These are phyloP conservation scores for Aureobasidium sp. DNA, from an alignment of 2,329 filamentous ascomycete species.

Conservation along the genomic window DNA sequence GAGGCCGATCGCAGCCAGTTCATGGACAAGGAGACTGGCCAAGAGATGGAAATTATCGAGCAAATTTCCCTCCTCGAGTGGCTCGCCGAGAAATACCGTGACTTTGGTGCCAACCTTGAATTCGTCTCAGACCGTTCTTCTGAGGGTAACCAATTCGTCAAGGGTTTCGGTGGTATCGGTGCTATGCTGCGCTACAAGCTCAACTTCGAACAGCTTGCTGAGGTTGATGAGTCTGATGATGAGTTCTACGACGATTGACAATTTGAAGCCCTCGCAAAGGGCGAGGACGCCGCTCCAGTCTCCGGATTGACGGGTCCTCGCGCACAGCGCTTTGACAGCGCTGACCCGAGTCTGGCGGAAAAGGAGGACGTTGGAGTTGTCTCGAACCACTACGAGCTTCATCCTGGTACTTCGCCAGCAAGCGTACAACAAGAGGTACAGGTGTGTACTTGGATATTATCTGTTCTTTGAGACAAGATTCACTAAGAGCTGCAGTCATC, in stretches of 20 bases:
- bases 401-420: slow-evolving; percentile 14
- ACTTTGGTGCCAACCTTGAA: slow-evolving; percentile 91
- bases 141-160: slow-evolving; percentile 99
- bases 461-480: neutral
- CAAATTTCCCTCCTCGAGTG: slow-evolving; percentile 96
- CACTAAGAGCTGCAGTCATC: slow-evolving; percentile 1
- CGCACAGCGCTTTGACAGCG: slow-evolving; percentile 29
- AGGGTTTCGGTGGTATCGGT: slow-evolving; percentile 97
- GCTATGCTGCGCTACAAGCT: slow-evolving; percentile 98
- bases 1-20: slow-evolving; percentile 76
- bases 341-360: slow-evolving; percentile 15
- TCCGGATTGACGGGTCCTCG: slow-evolving; percentile 51
- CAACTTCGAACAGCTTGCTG: slow-evolving; percentile 98
- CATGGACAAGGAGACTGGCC: slow-evolving; percentile 89
- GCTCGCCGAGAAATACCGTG: slow-evolving; percentile 97
- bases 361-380: slow-evolving; percentile 14
- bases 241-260: slow-evolving; percentile 73
- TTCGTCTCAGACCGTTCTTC: slow-evolving; percentile 97
- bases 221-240: slow-evolving; percentile 64
- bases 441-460: neutral
- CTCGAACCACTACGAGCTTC: slow-evolving; percentile 13
- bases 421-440: slow-evolving; percentile 14
- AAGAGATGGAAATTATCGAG: slow-evolving; percentile 91
- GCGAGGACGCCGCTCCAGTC: slow-evolving; percentile 73
- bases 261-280: slow-evolving; percentile 59